Conservation (phyloP, 495 filamentous ascomycete species). For the Aspergillus avenaceus region DNA sequence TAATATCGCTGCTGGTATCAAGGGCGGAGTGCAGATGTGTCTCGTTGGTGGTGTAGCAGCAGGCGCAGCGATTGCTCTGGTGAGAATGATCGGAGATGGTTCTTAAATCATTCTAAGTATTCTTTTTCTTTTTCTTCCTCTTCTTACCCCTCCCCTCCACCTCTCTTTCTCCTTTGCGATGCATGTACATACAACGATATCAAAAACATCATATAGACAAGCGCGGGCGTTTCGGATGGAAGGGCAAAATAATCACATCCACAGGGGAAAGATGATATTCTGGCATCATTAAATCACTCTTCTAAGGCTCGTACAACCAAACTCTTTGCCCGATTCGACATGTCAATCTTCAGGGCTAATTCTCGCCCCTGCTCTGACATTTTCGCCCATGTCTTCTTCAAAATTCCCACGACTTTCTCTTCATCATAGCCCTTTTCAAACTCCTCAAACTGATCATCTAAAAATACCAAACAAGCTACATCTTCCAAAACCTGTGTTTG, state of each 20-base stretch:
- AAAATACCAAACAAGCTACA: slow-evolving; percentile 79
- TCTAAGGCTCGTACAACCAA: slow-evolving; percentile 63
- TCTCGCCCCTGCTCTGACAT: slow-evolving; percentile 65
- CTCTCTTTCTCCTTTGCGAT: no score
- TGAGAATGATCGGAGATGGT: slow-evolving; percentile 38
- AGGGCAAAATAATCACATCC: no score
- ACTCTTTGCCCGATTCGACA: slow-evolving; percentile 53
- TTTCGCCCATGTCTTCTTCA: slow-evolving; percentile 82
- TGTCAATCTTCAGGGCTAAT: slow-evolving; percentile 61
- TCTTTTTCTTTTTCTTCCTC: not conserved
- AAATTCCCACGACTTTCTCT: slow-evolving; percentile 67
- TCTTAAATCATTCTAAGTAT: not conserved
- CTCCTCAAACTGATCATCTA: slow-evolving; percentile 77
- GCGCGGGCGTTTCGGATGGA: slow-evolving; percentile 10
- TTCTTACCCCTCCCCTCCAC: no score
- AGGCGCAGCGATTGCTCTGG: slow-evolving; percentile 58
- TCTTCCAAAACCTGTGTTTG: slow-evolving; percentile 76
- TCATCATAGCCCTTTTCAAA: slow-evolving; percentile 67
- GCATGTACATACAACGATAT: no score
- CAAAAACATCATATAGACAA: no score
- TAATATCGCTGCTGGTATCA: slow-evolving; percentile 38
- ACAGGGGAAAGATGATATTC: not conserved
- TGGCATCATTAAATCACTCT: slow-evolving; percentile 10
- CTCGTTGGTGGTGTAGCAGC: slow-evolving; percentile 63
- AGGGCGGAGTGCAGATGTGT: slow-evolving; percentile 60